Evolutionary conservation across 805 yeast genomes (phyloP).

Genomic region (Spathaspora boniae): DNA sequence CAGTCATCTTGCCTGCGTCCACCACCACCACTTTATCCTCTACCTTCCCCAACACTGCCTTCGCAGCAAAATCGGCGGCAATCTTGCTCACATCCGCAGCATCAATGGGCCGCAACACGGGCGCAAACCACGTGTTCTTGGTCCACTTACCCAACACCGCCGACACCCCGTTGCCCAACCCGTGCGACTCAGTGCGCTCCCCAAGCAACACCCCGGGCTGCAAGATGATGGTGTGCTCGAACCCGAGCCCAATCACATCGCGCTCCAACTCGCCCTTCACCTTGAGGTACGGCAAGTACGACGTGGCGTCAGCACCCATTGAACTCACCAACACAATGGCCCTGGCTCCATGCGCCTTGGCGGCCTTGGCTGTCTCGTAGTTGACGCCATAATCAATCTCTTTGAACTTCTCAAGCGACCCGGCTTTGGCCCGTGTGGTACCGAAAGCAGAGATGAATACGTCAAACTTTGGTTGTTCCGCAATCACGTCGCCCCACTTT

Average conservation of each 20-base stretch:
- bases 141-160: conserved; percentile 25
- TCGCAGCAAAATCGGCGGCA: conserved; percentile 41
- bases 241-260: conserved; percentile 56
- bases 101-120: conserved; percentile 40
- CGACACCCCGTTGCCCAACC: conserved; percentile 28
- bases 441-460: conserved; percentile 67
- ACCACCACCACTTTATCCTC: conserved; percentile 21
- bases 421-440: conserved; percentile 71
- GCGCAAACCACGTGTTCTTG: conserved; percentile 14
- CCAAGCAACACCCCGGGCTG: conserved; percentile 79
- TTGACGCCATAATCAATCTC: conserved; percentile 75
- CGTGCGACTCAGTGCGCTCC: conserved; percentile 45
- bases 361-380: conserved; percentile 64
- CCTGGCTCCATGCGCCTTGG: conserved; percentile 63
- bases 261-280: conserved; percentile 78
- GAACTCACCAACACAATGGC: conserved; percentile 69
- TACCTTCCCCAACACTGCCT: conserved; percentile 13
- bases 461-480: conserved; percentile 26
- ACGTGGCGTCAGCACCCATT: conserved; percentile 55
- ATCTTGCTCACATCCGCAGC: conserved; percentile 66
- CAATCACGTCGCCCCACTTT: conserved; percentile 48
- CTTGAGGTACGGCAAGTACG: conserved; percentile 57
- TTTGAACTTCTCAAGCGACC: conserved; percentile 65
- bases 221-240: conserved; percentile 69
- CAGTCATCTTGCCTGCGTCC: conserved; percentile 17